Base-by-base conservation (phyloP, 345 rosid genomes). In the Iberis pinnata region DNA sequence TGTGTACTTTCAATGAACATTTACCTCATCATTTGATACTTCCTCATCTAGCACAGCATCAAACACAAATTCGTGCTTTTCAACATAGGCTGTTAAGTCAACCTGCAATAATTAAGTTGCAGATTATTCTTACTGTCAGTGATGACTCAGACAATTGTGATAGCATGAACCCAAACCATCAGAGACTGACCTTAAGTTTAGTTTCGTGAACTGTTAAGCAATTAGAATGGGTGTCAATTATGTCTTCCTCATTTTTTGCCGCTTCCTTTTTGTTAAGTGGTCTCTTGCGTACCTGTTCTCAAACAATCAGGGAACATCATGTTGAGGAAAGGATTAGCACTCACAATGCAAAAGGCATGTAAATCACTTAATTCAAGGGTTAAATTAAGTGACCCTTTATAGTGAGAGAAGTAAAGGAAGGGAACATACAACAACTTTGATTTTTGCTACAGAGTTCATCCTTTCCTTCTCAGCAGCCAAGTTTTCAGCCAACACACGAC, bases 81-180 rank as follows among this genome's bases (percentile, higher is more conserved):
- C 99, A 64, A 80, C 78, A 65, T 85, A 92, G 8, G 99, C 99
- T n/a, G 99, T 92, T 78, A 92, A 78, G 72, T 92, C 99, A 77
- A 92, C 99, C 99, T 93, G 73, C 65, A 68, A 22, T 56, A 59
- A 51, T 60, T 52, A 45, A 73, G 37, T 42, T 53, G n/a, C n/a
- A 54, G 51, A 48, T 59, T 22, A 66, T 38, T 33, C 11, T 9
- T 51, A 58, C 52, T 22, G 6, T 22, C 8, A 27, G 9, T 35
- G 59, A 26, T 35, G 35, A 36, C 48, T 25, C 18, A 8, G 48
- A 46, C 16, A 25, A 29, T 2, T 68, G 55, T 15, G 48, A 51
- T 10, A 14, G 49, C 48, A 60, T 19, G 25, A 54, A 18, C 4
- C 10, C 18, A 49, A 51, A 39, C 56, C 26, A 44, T 19, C n/a